These are phyloP conservation scores for Anthracocystis panici-leucophaei DNA, from an alignment of 1,284 basidiomycete species.

Conservation along the genomic window DNA sequence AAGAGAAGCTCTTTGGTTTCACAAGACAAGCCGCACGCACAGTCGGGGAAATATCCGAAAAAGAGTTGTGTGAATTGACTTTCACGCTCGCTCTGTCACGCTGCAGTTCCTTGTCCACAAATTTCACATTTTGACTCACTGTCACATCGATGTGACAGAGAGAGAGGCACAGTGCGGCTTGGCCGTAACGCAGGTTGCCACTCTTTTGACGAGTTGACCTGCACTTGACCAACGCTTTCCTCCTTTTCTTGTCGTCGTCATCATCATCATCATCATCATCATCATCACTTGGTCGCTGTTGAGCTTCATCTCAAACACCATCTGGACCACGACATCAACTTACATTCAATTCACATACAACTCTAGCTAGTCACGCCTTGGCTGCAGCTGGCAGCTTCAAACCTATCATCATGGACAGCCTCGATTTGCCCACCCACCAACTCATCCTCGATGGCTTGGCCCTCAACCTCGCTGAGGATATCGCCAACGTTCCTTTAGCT, in stretches of 20 bases:
- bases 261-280: conserved; percentile 4
- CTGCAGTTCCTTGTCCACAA: conserved; percentile 9
- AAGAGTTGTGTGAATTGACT: too few relatives aligned
- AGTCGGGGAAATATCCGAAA: too few relatives aligned
- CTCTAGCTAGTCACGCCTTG: background rate
- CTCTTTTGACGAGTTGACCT: background rate
- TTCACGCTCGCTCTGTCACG: too few relatives aligned
- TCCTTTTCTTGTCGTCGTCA: too few relatives aligned
- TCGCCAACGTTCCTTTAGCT: conserved; percentile 55
- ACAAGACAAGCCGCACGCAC: too few relatives aligned
- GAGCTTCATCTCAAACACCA: background rate
- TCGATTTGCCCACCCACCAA: conserved; percentile 79
- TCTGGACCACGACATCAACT: background rate
- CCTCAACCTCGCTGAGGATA: conserved; percentile 72
- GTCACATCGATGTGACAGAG: background rate
- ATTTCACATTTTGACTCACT: background rate
- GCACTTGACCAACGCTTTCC: background rate
- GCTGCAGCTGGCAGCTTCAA: background rate
- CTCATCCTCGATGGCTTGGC: conserved; percentile 84
- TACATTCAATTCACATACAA: background rate
- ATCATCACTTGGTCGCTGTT: background rate
- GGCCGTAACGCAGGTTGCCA: conserved; percentile 1
- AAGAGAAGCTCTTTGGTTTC: background rate
- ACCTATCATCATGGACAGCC: conserved; percentile 63
- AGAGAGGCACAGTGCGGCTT: background rate